A percentile compares a stretch with the other conserved stretches of the same genome.
These are phyloP conservation scores for Fonsecaea multimorphosa DNA, from an alignment of 2,329 filamentous ascomycete species.

Conservation along the genomic window DNA sequence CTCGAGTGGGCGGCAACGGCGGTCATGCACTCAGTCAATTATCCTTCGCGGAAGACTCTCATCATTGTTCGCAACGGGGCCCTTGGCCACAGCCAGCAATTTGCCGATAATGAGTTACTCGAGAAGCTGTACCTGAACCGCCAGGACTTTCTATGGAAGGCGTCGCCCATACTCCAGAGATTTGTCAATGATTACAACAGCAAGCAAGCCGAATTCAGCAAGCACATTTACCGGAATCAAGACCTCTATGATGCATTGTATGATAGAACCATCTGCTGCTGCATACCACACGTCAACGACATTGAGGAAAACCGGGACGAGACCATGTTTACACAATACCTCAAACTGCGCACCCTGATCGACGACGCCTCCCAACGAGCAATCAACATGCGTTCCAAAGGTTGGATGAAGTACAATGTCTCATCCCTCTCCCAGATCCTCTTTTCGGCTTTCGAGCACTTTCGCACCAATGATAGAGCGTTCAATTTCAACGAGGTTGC, in stretches of 20 bases:
- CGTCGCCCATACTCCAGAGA: slow-evolving; percentile 3
- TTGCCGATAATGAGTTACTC: slow-evolving; percentile 2
- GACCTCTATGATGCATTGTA: slow-evolving; percentile 18
- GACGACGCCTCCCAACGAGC: slow-evolving; percentile 11
- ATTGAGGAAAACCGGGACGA: slow-evolving; percentile 16
- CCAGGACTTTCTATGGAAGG: slow-evolving; percentile 11
- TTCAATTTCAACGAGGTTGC: slow-evolving; percentile 22
- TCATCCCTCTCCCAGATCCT: slow-evolving; percentile 17
- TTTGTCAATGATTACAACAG: slow-evolving; percentile 20
- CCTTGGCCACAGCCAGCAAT: slow-evolving; percentile 6
- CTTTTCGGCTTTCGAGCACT: slow-evolving; percentile 21
- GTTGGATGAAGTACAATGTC: slow-evolving; percentile 18
- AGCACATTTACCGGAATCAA: slow-evolving; percentile 15
- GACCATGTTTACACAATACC: slow-evolving; percentile 8
- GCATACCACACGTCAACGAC: slow-evolving; percentile 9
- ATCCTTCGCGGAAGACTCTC: slow-evolving; percentile 21
- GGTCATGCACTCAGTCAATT: slow-evolving; percentile 16
- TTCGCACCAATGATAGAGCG: slow-evolving; percentile 17
- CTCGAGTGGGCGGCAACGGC: slow-evolving; percentile 19
- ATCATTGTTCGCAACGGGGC: slow-evolving; percentile 18
- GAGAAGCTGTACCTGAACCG: slow-evolving; percentile 10
- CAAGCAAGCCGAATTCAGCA: slow-evolving; percentile 9
- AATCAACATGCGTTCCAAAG: slow-evolving; percentile 8
- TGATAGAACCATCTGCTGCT: slow-evolving; percentile 7
- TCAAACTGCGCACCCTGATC: slow-evolving; percentile 12